A percentile compares a stretch with the other conserved stretches of the same genome.
Evolutionary conservation across 371 early-diverging fungal species (phyloP).

Genomic region (Racocetra persica): DNA sequence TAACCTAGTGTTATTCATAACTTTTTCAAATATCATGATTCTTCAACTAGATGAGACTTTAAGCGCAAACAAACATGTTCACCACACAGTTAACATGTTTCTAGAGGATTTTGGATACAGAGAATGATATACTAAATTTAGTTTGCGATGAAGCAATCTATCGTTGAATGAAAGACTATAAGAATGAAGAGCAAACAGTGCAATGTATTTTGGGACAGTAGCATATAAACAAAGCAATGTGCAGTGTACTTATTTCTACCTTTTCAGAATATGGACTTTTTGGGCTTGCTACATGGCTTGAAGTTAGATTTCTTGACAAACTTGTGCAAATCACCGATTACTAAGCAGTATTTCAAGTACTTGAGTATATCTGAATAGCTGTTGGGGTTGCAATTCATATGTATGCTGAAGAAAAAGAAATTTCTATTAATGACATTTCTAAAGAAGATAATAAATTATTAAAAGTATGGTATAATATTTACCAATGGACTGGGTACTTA

Average conservation of each 20-base stretch:
- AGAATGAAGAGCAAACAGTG: not conserved
- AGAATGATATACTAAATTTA: not conserved
- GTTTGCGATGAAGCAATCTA: constrained; percentile 30
- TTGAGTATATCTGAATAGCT: constrained; percentile 7
- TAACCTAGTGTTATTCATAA: too few species aligned
- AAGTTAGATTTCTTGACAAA: not conserved
- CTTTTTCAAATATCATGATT: too few species aligned
- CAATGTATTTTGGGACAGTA: constrained; percentile 13
- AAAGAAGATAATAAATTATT: not conserved
- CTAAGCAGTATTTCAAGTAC: not conserved
- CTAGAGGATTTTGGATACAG: not conserved
- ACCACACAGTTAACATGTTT: not conserved
- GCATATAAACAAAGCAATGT: constrained; percentile 21
- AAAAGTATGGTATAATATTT: constrained; percentile 12
- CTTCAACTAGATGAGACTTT: too few species aligned
- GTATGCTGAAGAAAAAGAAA: not conserved
- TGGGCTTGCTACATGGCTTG: not conserved
- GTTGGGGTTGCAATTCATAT: not conserved
- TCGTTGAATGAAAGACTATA: not conserved
- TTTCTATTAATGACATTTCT: not conserved
- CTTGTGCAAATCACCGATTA: constrained; percentile 5
- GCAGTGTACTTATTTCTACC: not conserved
- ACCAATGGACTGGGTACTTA: not conserved
- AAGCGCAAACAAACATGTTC: not conserved
- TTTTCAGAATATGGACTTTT: constrained; percentile 11